These are phyloP conservation scores for Dryas alaskensis DNA, from an alignment of 306 rosid genomes.

Conservation along the genomic window DNA sequence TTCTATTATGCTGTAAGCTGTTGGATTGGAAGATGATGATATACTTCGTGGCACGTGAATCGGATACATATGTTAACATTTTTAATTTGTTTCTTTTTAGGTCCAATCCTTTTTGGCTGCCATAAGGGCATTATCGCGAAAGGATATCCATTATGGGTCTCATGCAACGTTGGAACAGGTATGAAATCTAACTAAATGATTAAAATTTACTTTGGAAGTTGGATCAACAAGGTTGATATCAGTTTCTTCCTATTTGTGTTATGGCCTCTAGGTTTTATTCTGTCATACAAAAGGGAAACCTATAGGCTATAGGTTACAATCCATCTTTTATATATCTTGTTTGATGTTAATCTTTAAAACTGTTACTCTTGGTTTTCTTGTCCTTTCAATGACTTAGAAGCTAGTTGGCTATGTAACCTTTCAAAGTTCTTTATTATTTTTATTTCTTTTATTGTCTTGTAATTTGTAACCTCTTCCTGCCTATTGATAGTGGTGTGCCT, in stretches of 20 bases:
- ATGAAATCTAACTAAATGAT: neutral
- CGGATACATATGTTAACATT: constrained; percentile 4
- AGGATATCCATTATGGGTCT: constrained; percentile 74
- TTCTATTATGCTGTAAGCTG: constrained; percentile 13
- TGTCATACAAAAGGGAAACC: neutral
- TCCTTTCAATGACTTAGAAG: neutral
- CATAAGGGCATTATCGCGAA: constrained; percentile 58
- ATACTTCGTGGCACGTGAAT: constrained; percentile 7
- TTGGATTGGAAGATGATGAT: constrained; percentile 11
- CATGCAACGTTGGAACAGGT: constrained; percentile 88
- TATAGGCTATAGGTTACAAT: neutral
- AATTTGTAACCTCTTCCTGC: neutral
- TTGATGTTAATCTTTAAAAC: neutral
- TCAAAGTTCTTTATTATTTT: neutral
- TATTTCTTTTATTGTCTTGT: neutral
- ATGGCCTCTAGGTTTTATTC: constrained; percentile 10
- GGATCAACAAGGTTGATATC: constrained; percentile 11
- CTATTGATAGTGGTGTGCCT: neutral
- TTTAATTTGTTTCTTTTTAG: constrained; percentile 37
- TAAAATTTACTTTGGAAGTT: constrained; percentile 13
- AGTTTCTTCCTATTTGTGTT: constrained; percentile 4
- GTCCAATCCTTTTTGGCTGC: constrained; percentile 61
- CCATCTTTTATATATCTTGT: neutral
- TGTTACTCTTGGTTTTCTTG: neutral
- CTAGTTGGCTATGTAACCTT: neutral